phyloP scores from a whole-genome alignment of 768 basidiomycete genomes.

The Gymnopilus junonius region DNA sequence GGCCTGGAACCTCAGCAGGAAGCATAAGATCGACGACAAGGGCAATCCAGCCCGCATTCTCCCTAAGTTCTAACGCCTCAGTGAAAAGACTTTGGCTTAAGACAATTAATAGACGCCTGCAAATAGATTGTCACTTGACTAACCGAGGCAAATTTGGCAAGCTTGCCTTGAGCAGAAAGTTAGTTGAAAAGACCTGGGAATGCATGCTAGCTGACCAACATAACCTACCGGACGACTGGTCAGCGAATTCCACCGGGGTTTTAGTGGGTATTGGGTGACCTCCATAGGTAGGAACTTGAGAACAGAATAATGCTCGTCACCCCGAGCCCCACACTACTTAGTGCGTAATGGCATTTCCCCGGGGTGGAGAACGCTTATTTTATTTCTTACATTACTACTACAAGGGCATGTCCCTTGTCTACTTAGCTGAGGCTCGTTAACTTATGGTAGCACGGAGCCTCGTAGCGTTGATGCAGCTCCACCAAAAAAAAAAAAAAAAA shows the following conservation, averaged over 20 bases:
- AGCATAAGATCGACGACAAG: slow-evolving; percentile 22
- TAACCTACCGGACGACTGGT: slow-evolving; percentile 23
- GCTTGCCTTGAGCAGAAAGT: slow-evolving; percentile 3
- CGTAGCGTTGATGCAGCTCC: too few species aligned
- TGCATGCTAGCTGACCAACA: slow-evolving; percentile 14
- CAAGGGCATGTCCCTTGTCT: too few species aligned
- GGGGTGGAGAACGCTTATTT: too few species aligned
- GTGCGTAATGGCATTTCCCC: slow-evolving; percentile 13
- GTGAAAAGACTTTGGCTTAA: slow-evolving; percentile 20
- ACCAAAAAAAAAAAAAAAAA: too few species aligned
- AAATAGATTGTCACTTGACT: slow-evolving; percentile 18
- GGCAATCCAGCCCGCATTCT: slow-evolving; percentile 1
- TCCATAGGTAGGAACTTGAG: slow-evolving; percentile 3
- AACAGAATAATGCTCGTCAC: neutral
- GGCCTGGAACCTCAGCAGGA: slow-evolving; percentile 31
- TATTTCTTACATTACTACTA: too few species aligned
- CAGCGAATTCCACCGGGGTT: slow-evolving; percentile 23
- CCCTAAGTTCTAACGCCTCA: neutral
- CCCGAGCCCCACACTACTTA: slow-evolving; percentile 20
- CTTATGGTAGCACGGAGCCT: too few species aligned
- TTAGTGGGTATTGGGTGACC: slow-evolving; percentile 35
- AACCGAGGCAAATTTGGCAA: slow-evolving; percentile 13
- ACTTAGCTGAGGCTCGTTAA: too few species aligned
- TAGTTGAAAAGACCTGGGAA: slow-evolving; percentile 27
- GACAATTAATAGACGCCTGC: slow-evolving; percentile 18